Percentiles rank a stretch among this genome's conserved stretches.
These are phyloP conservation scores for Solanum sparsipilum DNA, from an alignment of 257 asterid species.

Conservation along the genomic window DNA sequence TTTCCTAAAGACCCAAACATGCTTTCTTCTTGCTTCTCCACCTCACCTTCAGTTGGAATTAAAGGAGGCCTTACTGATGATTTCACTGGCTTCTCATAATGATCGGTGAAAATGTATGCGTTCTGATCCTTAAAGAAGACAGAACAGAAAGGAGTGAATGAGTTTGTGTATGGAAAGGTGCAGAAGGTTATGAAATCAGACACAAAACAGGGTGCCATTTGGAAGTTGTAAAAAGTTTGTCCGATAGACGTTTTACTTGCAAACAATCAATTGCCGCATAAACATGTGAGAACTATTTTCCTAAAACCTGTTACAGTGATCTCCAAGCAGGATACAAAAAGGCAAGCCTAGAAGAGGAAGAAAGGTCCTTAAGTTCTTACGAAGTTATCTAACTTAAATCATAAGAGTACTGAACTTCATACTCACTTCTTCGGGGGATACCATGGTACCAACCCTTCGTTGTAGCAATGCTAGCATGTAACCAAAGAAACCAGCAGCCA, in stretches of 20 bases:
- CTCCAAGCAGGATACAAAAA: not conserved
- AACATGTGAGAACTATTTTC: not conserved
- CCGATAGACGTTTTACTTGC: not conserved
- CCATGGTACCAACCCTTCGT: conserved; percentile 48
- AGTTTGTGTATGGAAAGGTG: not conserved
- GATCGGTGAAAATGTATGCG: conserved; percentile 15
- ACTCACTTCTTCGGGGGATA: conserved; percentile 63
- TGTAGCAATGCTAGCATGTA: conserved; percentile 90
- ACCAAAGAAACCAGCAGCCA: conserved; percentile 90
- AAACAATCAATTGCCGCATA: not conserved
- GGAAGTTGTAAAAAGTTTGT: not conserved
- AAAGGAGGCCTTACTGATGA: conserved; percentile 47
- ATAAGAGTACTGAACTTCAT: not conserved
- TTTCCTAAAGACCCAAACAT: conserved; percentile 52
- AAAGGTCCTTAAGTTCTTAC: not conserved
- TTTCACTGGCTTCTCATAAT: conserved; percentile 48
- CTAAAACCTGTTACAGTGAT: not conserved
- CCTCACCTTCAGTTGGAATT: conserved; percentile 63
- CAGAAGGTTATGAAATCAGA: not conserved
- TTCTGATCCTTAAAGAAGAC: conserved; percentile 31
- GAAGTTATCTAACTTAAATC: not conserved
- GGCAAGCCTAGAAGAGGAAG: not conserved
- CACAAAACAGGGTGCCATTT: not conserved
- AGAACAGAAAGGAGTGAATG: not conserved
- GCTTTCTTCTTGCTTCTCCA: conserved; percentile 69